A percentile compares a stretch with the other conserved stretches of the same genome.
Evolutionary conservation across 1,139 yeast genomes (phyloP).

Genomic region (Tardiomyces blankii): DNA sequence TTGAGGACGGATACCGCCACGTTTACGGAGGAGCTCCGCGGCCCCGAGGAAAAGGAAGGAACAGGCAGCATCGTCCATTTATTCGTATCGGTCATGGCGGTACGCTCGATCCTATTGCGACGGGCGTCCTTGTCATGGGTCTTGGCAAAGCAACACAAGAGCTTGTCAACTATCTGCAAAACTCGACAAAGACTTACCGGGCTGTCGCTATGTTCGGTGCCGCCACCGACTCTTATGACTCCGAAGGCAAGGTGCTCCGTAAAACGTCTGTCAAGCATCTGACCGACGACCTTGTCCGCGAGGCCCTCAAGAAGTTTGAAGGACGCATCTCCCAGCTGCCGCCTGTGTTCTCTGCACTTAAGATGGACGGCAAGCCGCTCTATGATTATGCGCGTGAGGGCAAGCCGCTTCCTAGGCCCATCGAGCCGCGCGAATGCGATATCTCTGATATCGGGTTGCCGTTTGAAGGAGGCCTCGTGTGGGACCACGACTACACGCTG

Average conservation of each 20-base stretch:
- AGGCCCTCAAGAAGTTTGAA: constrained; percentile 48
- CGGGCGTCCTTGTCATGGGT: constrained; percentile 87
- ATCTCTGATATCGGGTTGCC: constrained; percentile 43
- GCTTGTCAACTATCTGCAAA: constrained; percentile 56
- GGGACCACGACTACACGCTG: constrained; percentile 43
- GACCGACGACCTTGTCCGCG: constrained; percentile 40
- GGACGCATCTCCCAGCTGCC: constrained; percentile 86
- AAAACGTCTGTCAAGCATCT: constrained; percentile 49
- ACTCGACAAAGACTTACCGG: constrained; percentile 59
- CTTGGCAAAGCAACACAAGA: constrained; percentile 83
- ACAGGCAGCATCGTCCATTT: constrained; percentile 39
- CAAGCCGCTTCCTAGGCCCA: constrained; percentile 68
- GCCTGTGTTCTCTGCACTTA: constrained; percentile 88
- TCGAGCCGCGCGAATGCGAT: constrained; percentile 63
- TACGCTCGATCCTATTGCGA: constrained; percentile 88
- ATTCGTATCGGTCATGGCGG: constrained; percentile 98
- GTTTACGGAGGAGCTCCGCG: constrained; percentile 25
- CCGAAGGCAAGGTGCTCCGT: constrained; percentile 71
- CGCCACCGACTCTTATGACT: constrained; percentile 88
- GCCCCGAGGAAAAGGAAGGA: constrained; percentile 28
- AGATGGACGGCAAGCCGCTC: constrained; percentile 87
- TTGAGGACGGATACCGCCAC: constrained; percentile 42
- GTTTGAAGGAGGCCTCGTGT: constrained; percentile 40
- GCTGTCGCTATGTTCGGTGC: constrained; percentile 81
- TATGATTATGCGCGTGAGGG: constrained; percentile 93